Base-by-base conservation (phyloP, 192 early-diverging fungal genomes). In the Coemansia sp. region DNA sequence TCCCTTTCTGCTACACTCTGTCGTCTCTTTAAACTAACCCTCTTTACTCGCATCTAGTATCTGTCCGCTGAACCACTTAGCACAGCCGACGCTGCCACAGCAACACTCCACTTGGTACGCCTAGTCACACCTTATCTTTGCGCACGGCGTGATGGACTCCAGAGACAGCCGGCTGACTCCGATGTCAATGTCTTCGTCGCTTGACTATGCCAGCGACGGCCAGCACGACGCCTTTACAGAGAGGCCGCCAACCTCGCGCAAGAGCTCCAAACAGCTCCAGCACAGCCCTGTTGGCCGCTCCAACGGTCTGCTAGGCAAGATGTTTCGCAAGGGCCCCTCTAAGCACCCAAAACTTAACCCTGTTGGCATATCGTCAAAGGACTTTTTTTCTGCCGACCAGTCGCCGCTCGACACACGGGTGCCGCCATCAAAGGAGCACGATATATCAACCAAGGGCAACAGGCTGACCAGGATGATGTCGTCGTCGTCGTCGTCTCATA, bases 331-430 rank as follows among this genome's bases (percentile, higher is more conserved):
- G 65, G 68, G 75, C 60, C 69, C 79, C 20, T 22, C 79, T 10
- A 82, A 82, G 68, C 70, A 73, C 55, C 72, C 79, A 68, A 82
- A 77, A 61, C 74, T 77, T 29, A 82, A 82, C 41, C 75, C 79
- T 2, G 66, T 77, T 63, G 79, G 79, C 31, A 82, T 82, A 15
- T 82, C 79, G 54, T 82, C 79, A n/a, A 82, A 82, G 52, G 75
- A 82, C 51, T 77, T 74, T 49, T 82, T 82, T 67, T 49, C 76
- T n/a, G 67, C 42, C 16, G 66, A 66, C 16, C 40, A 51, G n/a
- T 68, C 72, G 38, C 65, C 51, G 13, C 71, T 74, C 13, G 70
- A 51, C 49, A 10, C 64, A 13, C 70, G 62, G 16, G 11, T 36
- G 5, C 62, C 42, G 49, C 29, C 65, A 9, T 20, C 66, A 33